phyloP scores from a whole-genome alignment of 345 rosid genomes.

The Sonneratia caseolaris region DNA sequence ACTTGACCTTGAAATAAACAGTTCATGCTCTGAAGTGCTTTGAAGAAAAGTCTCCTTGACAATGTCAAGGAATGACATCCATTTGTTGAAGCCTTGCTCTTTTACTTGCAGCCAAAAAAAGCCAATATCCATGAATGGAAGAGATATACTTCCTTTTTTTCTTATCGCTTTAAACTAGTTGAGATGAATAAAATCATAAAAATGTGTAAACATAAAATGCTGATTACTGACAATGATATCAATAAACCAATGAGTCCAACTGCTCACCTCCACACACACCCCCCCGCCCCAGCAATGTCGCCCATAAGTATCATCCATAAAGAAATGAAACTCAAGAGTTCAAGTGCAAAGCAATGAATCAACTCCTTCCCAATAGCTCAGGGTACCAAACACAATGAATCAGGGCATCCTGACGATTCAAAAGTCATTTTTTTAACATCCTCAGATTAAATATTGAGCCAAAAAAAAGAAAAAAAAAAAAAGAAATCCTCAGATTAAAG shows the following conservation, averaged over 20 bases:
- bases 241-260: not conserved
- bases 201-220: not conserved
- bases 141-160: too few relatives aligned
- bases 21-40: too few relatives aligned
- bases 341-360: not conserved
- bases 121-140: too few relatives aligned
- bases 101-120: not conserved
- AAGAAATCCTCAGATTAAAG: not conserved
- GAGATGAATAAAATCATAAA: too few relatives aligned
- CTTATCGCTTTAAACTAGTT: too few relatives aligned
- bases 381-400: not conserved
- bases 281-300: not conserved
- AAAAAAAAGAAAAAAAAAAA: not conserved
- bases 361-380: not conserved
- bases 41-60: too few relatives aligned
- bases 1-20: too few relatives aligned
- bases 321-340: not conserved
- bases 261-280: not conserved
- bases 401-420: not conserved
- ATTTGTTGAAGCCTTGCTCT: not conserved
- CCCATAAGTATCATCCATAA: not conserved
- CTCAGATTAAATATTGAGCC: too few relatives aligned
- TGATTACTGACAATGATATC: not conserved
- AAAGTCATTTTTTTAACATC: too few relatives aligned
- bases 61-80: too few relatives aligned